phyloP scores from a whole-genome alignment of 75 land plant species.

The Azolla pinnata region DNA sequence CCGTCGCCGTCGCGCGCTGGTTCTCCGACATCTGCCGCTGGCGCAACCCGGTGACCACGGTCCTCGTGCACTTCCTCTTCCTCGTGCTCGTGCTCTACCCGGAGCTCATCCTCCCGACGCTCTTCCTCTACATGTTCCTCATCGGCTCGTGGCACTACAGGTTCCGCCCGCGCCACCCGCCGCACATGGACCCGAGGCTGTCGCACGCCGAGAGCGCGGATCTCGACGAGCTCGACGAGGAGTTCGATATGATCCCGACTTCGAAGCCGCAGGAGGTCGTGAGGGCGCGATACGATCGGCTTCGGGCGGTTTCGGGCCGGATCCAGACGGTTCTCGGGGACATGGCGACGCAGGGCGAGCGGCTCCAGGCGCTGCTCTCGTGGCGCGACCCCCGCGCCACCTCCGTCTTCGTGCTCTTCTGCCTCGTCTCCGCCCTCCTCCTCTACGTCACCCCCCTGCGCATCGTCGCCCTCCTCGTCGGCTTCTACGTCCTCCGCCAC shows the following conservation, averaged over 20 bases:
- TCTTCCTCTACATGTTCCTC: slow-evolving; percentile 79
- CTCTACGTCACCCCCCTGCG: slow-evolving; percentile 43
- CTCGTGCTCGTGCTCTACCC: slow-evolving; percentile 70
- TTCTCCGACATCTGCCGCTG: slow-evolving; percentile 58
- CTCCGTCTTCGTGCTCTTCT: slow-evolving; percentile 44
- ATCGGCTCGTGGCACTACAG: slow-evolving; percentile 82
- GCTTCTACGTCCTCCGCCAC: slow-evolving; percentile 42
- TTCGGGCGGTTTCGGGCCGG: slow-evolving; percentile 68
- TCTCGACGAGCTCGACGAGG: slow-evolving; percentile 78
- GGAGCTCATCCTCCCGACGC: slow-evolving; percentile 62
- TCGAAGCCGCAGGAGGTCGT: slow-evolving; percentile 34
- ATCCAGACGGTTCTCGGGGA: slow-evolving; percentile 78
- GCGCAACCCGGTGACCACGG: slow-evolving; percentile 67
- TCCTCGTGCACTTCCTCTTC: slow-evolving; percentile 63
- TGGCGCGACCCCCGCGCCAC: slow-evolving; percentile 84
- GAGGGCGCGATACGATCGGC: slow-evolving; percentile 56
- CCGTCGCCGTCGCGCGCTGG: slow-evolving; percentile 59
- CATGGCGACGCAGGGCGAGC: slow-evolving; percentile 72
- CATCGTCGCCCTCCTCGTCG: slow-evolving; percentile 33
- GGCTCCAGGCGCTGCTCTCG: slow-evolving; percentile 44
- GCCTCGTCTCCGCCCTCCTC: slow-evolving; percentile 40
- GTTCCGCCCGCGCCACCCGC: slow-evolving; percentile 63
- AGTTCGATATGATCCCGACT: slow-evolving; percentile 63
- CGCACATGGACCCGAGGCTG: slow-evolving; percentile 78
- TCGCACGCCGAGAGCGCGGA: slow-evolving; percentile 56